Evolutionary conservation across 2,329 filamentous ascomycete genomes (phyloP).

Genomic region (Stromatinia cepivora): DNA sequence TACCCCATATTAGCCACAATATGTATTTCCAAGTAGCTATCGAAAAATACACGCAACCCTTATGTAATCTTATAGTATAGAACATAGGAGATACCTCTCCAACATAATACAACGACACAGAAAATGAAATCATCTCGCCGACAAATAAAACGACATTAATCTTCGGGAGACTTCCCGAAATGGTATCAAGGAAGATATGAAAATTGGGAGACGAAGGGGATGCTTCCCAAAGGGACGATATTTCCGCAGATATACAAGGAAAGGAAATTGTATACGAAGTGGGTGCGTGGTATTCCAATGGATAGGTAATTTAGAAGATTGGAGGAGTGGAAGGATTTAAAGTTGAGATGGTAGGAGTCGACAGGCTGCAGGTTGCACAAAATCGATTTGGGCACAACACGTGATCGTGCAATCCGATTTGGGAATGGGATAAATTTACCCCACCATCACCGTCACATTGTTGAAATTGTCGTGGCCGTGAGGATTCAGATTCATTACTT

Average conservation of each 20-base stretch:
- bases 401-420: not conserved
- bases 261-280: not conserved
- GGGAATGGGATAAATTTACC: not conserved
- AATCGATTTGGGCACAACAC: not conserved
- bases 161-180: not conserved
- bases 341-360: not conserved
- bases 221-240: not conserved
- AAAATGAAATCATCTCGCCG: not conserved
- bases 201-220: not conserved
- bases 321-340: not conserved
- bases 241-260: not conserved
- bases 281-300: not conserved
- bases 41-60: not conserved
- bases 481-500: not conserved
- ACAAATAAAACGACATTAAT: not conserved
- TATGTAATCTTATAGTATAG: not conserved
- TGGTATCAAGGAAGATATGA: not conserved
- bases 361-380: not conserved
- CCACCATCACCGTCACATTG: not conserved
- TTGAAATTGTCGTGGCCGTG: not conserved
- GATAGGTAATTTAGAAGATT: too few species aligned
- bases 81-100: not conserved
- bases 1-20: not conserved
- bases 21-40: not conserved
- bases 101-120: not conserved